Evolutionary conservation across 805 yeast genomes (phyloP).

Genomic region (Barnettozyma wickerhamii): DNA sequence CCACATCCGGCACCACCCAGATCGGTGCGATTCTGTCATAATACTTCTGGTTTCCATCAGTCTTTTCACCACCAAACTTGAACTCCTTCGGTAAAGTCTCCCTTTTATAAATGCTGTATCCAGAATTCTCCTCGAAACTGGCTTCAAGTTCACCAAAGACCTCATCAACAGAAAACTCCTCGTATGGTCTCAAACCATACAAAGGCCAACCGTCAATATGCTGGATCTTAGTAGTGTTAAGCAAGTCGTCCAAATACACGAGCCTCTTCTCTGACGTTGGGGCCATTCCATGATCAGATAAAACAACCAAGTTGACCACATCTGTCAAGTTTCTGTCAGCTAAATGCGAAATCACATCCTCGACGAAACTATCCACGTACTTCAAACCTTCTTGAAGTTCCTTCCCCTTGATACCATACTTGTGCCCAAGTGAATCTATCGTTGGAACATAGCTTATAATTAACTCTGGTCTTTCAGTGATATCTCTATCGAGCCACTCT

Average conservation of each 20-base stretch:
- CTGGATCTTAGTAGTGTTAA: conserved; percentile 48
- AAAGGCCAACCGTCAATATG: conserved; percentile 85
- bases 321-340: conserved; percentile 50
- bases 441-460: conserved; percentile 76
- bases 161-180: conserved; percentile 35
- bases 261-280: conserved; percentile 72
- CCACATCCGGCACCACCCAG: conserved; percentile 81
- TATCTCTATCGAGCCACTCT: conserved; percentile 61
- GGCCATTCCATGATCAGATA: conserved; percentile 94
- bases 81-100: conserved; percentile 47
- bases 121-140: conserved; percentile 28
- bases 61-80: conserved; percentile 27
- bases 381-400: conserved; percentile 49
- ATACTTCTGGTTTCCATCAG: conserved; percentile 25
- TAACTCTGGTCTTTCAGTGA: conserved; percentile 64
- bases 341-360: conserved; percentile 44
- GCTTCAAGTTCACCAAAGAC: conserved; percentile 40
- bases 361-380: conserved; percentile 64
- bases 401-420: conserved; percentile 61
- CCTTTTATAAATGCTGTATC: conserved; percentile 45
- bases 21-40: conserved; percentile 73
- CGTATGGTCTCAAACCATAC: conserved; percentile 63
- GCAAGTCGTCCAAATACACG: conserved; percentile 66
- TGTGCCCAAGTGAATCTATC: conserved; percentile 76
- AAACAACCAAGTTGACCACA: conserved; percentile 68